Evolutionary conservation across 2,329 filamentous ascomycete genomes (phyloP).

Genomic region (Rhinocladiella similis): DNA sequence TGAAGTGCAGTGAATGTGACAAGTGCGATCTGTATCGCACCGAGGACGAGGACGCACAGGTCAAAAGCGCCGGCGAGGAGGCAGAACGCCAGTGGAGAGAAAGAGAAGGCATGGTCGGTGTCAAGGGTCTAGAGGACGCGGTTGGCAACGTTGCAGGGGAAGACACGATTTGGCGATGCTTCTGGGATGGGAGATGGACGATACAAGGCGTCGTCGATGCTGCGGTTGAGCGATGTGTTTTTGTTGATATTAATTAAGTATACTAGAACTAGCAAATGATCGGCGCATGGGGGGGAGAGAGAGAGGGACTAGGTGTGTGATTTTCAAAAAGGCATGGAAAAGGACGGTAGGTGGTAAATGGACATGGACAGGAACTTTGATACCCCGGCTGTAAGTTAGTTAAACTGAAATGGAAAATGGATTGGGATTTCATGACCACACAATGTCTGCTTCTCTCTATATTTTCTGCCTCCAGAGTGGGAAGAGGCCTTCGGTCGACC

Average conservation of each 20-base stretch:
- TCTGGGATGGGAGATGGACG: slow-evolving; percentile 42
- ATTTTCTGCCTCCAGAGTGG: too few species aligned
- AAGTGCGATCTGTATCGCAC: slow-evolving; percentile 72
- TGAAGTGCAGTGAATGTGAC: slow-evolving; percentile 74
- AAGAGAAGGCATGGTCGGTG: slow-evolving; percentile 52
- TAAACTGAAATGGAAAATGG: too few species aligned
- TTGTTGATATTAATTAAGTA: slow-evolving; percentile 32
- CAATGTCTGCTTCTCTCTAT: not conserved
- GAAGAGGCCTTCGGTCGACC: too few species aligned
- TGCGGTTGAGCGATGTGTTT: slow-evolving; percentile 42
- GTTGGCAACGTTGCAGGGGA: slow-evolving; percentile 26
- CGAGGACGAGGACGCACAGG: slow-evolving; percentile 70
- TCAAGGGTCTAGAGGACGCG: slow-evolving; percentile 27
- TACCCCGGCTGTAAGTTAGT: not conserved
- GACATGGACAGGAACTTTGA: not conserved
- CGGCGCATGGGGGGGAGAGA: too few species aligned
- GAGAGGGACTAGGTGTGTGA: too few species aligned
- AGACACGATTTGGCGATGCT: slow-evolving; percentile 38
- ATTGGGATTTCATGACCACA: not conserved
- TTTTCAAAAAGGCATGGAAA: not conserved
- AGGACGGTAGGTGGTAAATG: not conserved
- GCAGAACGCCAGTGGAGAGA: slow-evolving; percentile 72
- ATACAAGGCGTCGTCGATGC: slow-evolving; percentile 42
- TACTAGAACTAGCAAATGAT: not conserved
- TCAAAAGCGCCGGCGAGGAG: slow-evolving; percentile 67